Evolutionary conservation across 2,329 filamentous ascomycete species (phyloP).

Genomic region (Fusarium torulosum): DNA sequence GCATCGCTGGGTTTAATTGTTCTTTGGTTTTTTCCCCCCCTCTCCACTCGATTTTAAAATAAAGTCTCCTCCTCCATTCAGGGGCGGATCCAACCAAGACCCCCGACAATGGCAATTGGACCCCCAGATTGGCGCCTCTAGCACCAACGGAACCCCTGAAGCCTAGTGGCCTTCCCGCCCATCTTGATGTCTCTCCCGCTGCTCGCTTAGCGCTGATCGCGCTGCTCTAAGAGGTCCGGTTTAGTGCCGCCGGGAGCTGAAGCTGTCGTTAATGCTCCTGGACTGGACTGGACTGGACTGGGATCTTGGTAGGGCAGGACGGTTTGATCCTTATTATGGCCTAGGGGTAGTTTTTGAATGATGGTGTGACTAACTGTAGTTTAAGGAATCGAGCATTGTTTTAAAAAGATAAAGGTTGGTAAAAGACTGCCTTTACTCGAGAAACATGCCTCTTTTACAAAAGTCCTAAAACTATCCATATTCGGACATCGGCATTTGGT

Average conservation of each 20-base stretch:
- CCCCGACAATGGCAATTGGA: slow-evolving; percentile 32
- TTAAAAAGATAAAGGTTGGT: not conserved
- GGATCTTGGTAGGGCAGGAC: slow-evolving; percentile 22
- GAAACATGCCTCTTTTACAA: slow-evolving; percentile 1
- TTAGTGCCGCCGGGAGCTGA: slow-evolving; percentile 42
- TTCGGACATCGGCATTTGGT: slow-evolving; percentile 29
- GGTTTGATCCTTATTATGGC: not conserved
- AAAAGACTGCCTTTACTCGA: not conserved
- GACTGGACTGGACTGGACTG: slow-evolving; percentile 3
- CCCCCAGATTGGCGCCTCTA: slow-evolving; percentile 51
- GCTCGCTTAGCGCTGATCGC: slow-evolving; percentile 49
- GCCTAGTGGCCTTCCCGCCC: slow-evolving; percentile 46
- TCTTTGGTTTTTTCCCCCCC: slow-evolving; percentile 41
- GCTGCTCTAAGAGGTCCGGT: slow-evolving; percentile 42
- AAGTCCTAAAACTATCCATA: slow-evolving; percentile 9
- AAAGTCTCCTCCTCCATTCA: slow-evolving; percentile 47
- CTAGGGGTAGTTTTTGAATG: not conserved
- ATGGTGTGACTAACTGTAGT: not conserved
- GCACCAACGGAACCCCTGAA: slow-evolving; percentile 45
- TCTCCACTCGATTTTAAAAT: slow-evolving; percentile 47
- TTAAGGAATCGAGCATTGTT: not conserved
- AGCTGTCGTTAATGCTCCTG: slow-evolving; percentile 24
- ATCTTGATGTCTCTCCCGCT: slow-evolving; percentile 42
- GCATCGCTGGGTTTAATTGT: slow-evolving; percentile 49
- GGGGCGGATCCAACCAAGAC: slow-evolving; percentile 48